A percentile compares a stretch with the other conserved stretches of the same genome.
phyloP scores from a whole-genome alignment of 306 rosid species.

The Pyrus betulifolia region DNA sequence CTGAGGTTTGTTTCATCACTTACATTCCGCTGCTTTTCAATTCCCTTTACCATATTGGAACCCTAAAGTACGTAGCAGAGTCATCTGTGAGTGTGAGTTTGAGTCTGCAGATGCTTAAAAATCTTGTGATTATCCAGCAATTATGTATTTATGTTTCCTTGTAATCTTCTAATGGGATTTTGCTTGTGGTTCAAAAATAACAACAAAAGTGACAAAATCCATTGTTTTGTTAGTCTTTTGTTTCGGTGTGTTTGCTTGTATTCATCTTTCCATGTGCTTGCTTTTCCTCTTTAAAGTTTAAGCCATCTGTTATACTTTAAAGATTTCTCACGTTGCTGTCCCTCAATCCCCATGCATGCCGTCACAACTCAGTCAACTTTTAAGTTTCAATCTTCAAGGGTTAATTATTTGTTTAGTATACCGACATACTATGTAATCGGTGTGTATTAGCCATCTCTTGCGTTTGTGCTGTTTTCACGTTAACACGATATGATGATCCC shows the following conservation, averaged over 20 bases:
- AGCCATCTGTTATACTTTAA: slow-evolving; percentile 66
- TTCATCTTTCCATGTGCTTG: not conserved
- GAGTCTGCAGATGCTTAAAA: not conserved
- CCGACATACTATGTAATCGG: not conserved
- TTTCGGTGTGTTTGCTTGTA: not conserved
- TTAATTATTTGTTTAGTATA: no score
- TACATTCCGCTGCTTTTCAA: not conserved
- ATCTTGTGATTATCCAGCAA: not conserved
- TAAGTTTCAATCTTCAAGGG: no score
- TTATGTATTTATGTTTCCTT: not conserved
- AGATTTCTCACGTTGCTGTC: slow-evolving; percentile 54
- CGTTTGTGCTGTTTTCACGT: not conserved
- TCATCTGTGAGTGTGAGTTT: not conserved
- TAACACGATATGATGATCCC: not conserved
- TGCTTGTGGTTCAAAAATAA: not conserved
- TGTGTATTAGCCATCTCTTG: not conserved
- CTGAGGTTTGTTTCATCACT: slow-evolving; percentile 46
- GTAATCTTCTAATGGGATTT: not conserved
- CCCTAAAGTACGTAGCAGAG: not conserved
- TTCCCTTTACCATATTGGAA: not conserved
- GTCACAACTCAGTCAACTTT: no score
- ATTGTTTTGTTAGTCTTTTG: not conserved
- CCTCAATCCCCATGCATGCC: slow-evolving; percentile 9
- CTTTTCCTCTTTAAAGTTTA: slow-evolving; percentile 2
- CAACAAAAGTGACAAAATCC: not conserved